phyloP scores from a whole-genome alignment of 1,139 yeast species.

The Geotrichum europaeum region DNA sequence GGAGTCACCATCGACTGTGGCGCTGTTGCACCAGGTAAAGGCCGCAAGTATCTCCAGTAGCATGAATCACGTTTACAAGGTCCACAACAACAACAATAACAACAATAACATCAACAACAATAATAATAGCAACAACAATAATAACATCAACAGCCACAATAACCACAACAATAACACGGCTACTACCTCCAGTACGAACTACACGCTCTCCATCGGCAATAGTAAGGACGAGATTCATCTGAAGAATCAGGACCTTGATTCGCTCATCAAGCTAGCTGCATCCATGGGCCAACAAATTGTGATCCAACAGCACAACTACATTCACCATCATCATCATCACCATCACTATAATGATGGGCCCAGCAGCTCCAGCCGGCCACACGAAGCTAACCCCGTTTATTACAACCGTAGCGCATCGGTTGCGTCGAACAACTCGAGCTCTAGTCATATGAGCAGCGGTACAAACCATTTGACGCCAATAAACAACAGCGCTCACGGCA shows the following conservation, averaged over 20 bases:
- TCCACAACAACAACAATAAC: not conserved
- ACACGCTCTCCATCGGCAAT: conserved; percentile 13
- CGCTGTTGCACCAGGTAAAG: conserved; percentile 9
- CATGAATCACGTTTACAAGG: not conserved
- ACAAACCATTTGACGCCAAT: conserved; percentile 10
- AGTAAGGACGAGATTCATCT: conserved; percentile 1
- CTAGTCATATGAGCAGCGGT: conserved; percentile 13
- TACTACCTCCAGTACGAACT: conserved; percentile 12
- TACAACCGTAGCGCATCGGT: conserved; percentile 5
- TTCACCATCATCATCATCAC: conserved; percentile 4
- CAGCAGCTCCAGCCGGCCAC: conserved; percentile 19
- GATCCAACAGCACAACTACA: conserved; percentile 3
- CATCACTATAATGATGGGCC: conserved; percentile 1
- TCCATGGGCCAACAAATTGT: conserved; percentile 15
- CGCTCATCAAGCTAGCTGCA: conserved; percentile 4
- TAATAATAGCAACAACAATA: not conserved
- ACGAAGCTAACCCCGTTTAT: conserved; percentile 10
- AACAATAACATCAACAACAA: not conserved
- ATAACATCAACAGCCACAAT: not conserved
- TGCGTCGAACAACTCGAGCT: conserved; percentile 14
- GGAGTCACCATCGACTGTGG: conserved; percentile 7
- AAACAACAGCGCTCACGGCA: conserved; percentile 21
- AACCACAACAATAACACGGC: not conserved
- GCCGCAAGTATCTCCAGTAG: not conserved
- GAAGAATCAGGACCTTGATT: conserved; percentile 41